Conservation (phyloP, 371 early-diverging fungal species). For the Mortierella sp. region DNA sequence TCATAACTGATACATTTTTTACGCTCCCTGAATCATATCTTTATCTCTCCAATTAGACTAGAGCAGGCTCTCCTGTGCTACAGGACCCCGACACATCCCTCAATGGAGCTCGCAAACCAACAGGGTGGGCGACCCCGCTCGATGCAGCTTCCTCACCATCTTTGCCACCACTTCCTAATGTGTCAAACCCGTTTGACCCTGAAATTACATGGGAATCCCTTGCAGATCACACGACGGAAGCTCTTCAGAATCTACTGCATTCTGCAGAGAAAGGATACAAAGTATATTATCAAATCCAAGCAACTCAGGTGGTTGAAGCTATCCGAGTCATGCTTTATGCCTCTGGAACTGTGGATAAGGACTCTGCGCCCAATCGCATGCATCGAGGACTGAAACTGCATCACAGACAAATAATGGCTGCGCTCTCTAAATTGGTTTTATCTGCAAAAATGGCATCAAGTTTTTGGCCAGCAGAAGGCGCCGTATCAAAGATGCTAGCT, state of each 20-base stretch:
- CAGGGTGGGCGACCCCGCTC: not conserved
- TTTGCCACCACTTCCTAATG: constrained; percentile 40
- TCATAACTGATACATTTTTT: constrained; percentile 31
- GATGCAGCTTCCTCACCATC: constrained; percentile 7
- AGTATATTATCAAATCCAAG: constrained; percentile 64
- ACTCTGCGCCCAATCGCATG: constrained; percentile 71
- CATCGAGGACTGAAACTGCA: constrained; percentile 76
- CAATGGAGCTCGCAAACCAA: constrained; percentile 12
- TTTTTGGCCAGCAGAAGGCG: constrained; percentile 87
- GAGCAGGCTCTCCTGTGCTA: constrained; percentile 37
- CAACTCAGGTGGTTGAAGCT: constrained; percentile 76
- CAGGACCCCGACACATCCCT: constrained; percentile 14
- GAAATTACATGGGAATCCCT: constrained; percentile 50
- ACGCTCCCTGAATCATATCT: not conserved
- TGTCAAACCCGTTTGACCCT: constrained; percentile 50
- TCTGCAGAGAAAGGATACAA: constrained; percentile 51
- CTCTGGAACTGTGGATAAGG: constrained; percentile 82
- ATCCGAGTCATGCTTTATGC: constrained; percentile 88
- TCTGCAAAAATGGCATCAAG: constrained; percentile 87
- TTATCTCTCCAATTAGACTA: constrained; percentile 15
- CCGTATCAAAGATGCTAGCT: constrained; percentile 73
- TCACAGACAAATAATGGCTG: constrained; percentile 84
- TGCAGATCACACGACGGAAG: constrained; percentile 41
- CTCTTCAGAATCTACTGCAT: constrained; percentile 42
- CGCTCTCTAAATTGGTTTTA: constrained; percentile 85